Evolutionary conservation across 1,139 yeast genomes (phyloP), one percentile per base, ranked within the genome.

Genomic region (Tardiomyces digboiensis): DNA sequence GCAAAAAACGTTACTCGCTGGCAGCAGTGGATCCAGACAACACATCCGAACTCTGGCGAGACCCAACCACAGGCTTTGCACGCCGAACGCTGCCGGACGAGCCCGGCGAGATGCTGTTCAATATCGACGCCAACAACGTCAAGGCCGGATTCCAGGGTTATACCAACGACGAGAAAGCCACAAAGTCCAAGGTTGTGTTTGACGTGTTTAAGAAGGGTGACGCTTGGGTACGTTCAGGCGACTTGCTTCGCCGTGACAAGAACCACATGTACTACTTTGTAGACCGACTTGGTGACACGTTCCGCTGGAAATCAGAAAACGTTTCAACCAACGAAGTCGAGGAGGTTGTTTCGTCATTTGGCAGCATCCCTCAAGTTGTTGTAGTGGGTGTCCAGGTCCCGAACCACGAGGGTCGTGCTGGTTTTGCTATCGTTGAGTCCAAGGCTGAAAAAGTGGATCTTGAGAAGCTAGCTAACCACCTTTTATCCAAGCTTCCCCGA

Each of bases 241-340:
- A 91, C 61, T 70, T 91, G 54, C 70, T 89, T 58, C 77, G 70
- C 54, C 68, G 72, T 60, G 96, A 88, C 60, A 69, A 69, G 29
- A 75, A 82, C 52, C 84, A 88, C 1, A 68, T 82, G 54, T 70
- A 84, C 57, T 87, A 83, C 64, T 91, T 91, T 63, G 88, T 87
- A 41, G 98, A 89, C 66, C 71, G 98, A 58, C 68, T 89, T 59
- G 98, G 98, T 36, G 98, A 91, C 60, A 89, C 97, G 0, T 91
- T 84, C 70, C 75, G 98, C 54, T 91, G 97, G 97, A 89, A 88
- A 66, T 84, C 95, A 2, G 98, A 91, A 66, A 89, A 91, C 65
- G 97, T 91, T 29, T 80, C 93, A 26, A 88, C 97, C 8, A 81
- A 89, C 39, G 97, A 91, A 65, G 97, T 91, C 38, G 97, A 89